Evolutionary conservation across 257 asterid species (phyloP), one percentile per base, ranked within the genome.

Genomic region (Plantago elongata): DNA sequence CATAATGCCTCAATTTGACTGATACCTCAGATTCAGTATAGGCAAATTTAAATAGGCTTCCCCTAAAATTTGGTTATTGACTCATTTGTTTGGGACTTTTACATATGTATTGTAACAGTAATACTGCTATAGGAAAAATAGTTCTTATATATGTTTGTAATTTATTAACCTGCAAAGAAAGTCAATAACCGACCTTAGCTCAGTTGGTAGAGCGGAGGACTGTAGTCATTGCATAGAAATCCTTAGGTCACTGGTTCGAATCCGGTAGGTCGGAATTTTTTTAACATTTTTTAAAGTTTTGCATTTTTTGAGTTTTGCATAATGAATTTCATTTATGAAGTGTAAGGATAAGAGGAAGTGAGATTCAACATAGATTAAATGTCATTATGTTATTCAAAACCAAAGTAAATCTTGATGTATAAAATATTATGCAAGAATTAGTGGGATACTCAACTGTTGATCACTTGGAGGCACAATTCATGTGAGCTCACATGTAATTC

Each of bases 401-500:
- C 27, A 51, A 34, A 9, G 27, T 11, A 49, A 9, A 7, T 27
- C 17, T 5, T 48, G 56, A 5, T 4, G 9, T 45, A 14, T 46
- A 11, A 43, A 9, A 54, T 52, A 13, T 11, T 2, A 18, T 45
- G 38, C 29, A 12, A 16, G 38, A 2, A 9, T 9, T 18, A 42
- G 52, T 64, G 61, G 55, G 61, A 43, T 52, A 42, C 47, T 44
- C 52, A 48, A 15, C 27, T 22, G 27, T 7, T 34, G 40, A 34
- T 34, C 13, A 9, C 16, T 63, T 54, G 27, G 55, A 54, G 54
- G 43, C 38, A 22, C 58, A 64, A 12, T 65, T 55, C 79, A 64
- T 66, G 80, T 70, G 78, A 59, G n/a, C 63, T 63, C 79, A 72
- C 81, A 69, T 79, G 84, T n/a, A 11, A 45, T 0, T 60, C 57